Evolutionary conservation across 495 filamentous ascomycete species (phyloP).

Genomic region (Penicillium goetzii): DNA sequence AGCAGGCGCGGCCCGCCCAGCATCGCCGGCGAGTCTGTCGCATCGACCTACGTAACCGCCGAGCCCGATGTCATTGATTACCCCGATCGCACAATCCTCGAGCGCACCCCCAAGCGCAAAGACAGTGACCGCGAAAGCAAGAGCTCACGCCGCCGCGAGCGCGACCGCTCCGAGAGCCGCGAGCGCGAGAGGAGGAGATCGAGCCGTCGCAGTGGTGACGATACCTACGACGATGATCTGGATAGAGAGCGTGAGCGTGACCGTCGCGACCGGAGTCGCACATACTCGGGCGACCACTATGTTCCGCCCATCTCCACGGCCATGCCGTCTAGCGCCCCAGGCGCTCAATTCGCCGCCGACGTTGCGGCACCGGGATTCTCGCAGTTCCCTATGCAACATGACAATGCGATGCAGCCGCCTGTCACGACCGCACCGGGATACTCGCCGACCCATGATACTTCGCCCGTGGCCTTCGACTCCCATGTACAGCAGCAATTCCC

Average conservation of each 20-base stretch:
- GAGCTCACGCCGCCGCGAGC: slow-evolving; percentile 36
- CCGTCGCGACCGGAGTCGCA: slow-evolving; percentile 38
- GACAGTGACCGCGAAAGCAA: slow-evolving; percentile 42
- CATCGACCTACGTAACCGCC: slow-evolving; percentile 59
- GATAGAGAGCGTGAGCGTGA: slow-evolving; percentile 33
- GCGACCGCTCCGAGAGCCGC: slow-evolving; percentile 37
- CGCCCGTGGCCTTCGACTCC: slow-evolving; percentile 45
- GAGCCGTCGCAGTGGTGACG: slow-evolving; percentile 30
- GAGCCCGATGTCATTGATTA: slow-evolving; percentile 40
- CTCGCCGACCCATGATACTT: slow-evolving; percentile 24
- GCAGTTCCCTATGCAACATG: slow-evolving; percentile 50
- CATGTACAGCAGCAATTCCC: slow-evolving; percentile 63
- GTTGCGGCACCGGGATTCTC: slow-evolving; percentile 48
- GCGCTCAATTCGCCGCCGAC: slow-evolving; percentile 36
- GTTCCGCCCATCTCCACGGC: slow-evolving; percentile 31
- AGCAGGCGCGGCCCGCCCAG: slow-evolving; percentile 44
- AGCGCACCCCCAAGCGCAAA: slow-evolving; percentile 39
- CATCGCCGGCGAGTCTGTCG: slow-evolving; percentile 50
- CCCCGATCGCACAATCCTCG: slow-evolving; percentile 34
- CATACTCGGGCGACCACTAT: slow-evolving; percentile 41
- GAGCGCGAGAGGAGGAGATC: slow-evolving; percentile 39
- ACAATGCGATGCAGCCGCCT: slow-evolving; percentile 26
- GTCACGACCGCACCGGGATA: slow-evolving; percentile 25
- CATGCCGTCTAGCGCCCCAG: slow-evolving; percentile 31
- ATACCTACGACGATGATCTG: slow-evolving; percentile 29